These are phyloP conservation scores for Aspergillus heteromorphus DNA, from an alignment of 495 filamentous ascomycete genomes.

Conservation along the genomic window DNA sequence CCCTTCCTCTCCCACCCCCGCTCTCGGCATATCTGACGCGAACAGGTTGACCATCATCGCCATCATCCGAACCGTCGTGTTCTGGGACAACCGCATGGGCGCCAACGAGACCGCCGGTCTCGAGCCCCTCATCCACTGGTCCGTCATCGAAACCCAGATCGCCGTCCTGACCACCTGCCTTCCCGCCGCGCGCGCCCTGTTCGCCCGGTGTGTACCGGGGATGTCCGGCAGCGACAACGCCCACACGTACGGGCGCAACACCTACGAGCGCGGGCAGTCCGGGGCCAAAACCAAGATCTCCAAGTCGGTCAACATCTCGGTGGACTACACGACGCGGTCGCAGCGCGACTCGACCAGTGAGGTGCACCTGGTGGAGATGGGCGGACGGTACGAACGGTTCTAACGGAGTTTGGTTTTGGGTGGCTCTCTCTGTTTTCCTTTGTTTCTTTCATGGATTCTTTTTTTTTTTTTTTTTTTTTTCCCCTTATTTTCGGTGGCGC, in stretches of 20 bases:
- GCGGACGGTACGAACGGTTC: constrained; percentile 27
- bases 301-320: constrained; percentile 13
- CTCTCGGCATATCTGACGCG: background rate
- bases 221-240: background rate
- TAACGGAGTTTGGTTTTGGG: background rate
- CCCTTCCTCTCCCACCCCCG: background rate
- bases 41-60: constrained; percentile 22
- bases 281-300: constrained; percentile 8
- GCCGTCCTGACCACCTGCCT: constrained; percentile 28
- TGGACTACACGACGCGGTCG: constrained; percentile 8
- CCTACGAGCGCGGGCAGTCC: background rate
- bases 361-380: constrained; percentile 29
- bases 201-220: constrained; percentile 17
- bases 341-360: constrained; percentile 1
- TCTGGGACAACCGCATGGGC: constrained; percentile 23
- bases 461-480: no score
- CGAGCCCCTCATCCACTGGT: constrained; percentile 27
- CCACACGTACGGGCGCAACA: background rate
- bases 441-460: background rate
- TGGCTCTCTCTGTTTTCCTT: no score
- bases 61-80: constrained; percentile 26
- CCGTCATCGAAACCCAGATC: constrained; percentile 28
- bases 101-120: constrained; percentile 25
- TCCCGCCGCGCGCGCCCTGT: constrained; percentile 16
- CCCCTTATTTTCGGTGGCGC: no score